Base-by-base conservation (phyloP, 441 rosid genomes). In the Populus hybrid region DNA sequence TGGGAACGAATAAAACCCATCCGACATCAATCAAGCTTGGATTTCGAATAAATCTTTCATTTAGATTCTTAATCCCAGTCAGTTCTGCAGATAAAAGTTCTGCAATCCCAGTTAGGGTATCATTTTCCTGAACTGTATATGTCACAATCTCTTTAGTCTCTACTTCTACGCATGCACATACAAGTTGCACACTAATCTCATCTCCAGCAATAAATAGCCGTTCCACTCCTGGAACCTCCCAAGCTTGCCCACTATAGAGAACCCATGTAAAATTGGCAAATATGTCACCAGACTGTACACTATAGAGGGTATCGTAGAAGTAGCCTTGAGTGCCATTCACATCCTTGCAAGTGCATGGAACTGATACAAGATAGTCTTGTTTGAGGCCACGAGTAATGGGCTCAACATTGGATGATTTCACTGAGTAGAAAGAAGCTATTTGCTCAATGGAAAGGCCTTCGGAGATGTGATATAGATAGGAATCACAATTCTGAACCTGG, bases 1-100 rank as follows among this genome's bases (percentile, higher is more conserved):
- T 73, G 3, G 88, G 85, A 64, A 85, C 82, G 77, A 81, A 85
- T 32, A 85, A 26, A 54, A 79, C 85, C 88, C 86, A 85, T 35
- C 88, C 82, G 40, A 77, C 59, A 23, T 82, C 84, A 40, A 87
- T 79, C 14, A 66, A 83, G 73, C 74, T 72, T 23, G 83, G 88
- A 73, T 82, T 78, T 40, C 14, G 38, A 75, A 73, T 54, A 74
- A 75, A 14, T 70, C 40, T 64, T 26, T 3, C 30, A 74, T 83
- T 84, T 18, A 77, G 36, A 16, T 38, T 73, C 77, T 76, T 63
- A 21, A 84, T 81, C 8, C 57, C 81, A 36, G 59, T 76, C 69
- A 73, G 16, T 26, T 78, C 70, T 26, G 84, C 76, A 10, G 89
- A 81, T 9, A 83, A 57, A 67, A 79, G 71, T 24, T 69, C 70